Evolutionary conservation across 768 basidiomycete genomes (phyloP).

Genomic region (Xanthoconium purpureum): DNA sequence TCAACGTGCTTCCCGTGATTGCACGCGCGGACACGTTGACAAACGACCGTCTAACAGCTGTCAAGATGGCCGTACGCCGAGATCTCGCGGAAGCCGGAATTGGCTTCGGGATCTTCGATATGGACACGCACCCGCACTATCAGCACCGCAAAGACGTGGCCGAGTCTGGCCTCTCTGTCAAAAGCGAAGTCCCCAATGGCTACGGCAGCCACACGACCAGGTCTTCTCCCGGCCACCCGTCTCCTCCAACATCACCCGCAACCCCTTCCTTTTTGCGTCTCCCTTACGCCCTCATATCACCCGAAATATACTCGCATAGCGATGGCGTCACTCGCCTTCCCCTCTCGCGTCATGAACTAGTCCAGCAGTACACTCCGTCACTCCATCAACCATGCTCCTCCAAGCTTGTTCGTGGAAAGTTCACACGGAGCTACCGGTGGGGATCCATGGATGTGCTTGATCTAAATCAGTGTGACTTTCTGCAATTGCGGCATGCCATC

Average conservation of each 20-base stretch:
- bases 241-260: slow-evolving; percentile 68
- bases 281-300: slow-evolving; percentile 83
- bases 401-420: slow-evolving; percentile 60
- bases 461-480: slow-evolving; percentile 76
- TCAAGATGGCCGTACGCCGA: slow-evolving; percentile 76
- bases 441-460: slow-evolving; percentile 80
- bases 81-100: slow-evolving; percentile 84
- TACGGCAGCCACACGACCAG: slow-evolving; percentile 52
- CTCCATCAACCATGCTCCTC: slow-evolving; percentile 38
- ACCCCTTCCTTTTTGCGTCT: slow-evolving; percentile 59
- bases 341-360: slow-evolving; percentile 66
- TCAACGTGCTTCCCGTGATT: slow-evolving; percentile 86
- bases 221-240: slow-evolving; percentile 46
- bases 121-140: slow-evolving; percentile 54
- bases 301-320: slow-evolving; percentile 80
- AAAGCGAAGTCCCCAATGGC: slow-evolving; percentile 52
- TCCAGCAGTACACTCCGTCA: slow-evolving; percentile 69
- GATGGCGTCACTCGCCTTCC: slow-evolving; percentile 65
- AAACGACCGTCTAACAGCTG: slow-evolving; percentile 74
- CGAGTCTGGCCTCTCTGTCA: slow-evolving; percentile 40
- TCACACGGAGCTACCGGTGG: slow-evolving; percentile 77
- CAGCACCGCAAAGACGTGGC: slow-evolving; percentile 43
- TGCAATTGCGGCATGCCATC: slow-evolving; percentile 70
- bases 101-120: slow-evolving; percentile 87
- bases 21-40: slow-evolving; percentile 78